Evolutionary conservation across 108 stramenopile genomes (phyloP), one percentile per base, ranked within the genome.

Genomic region (Pinguiococcus pyrenoidosus): DNA sequence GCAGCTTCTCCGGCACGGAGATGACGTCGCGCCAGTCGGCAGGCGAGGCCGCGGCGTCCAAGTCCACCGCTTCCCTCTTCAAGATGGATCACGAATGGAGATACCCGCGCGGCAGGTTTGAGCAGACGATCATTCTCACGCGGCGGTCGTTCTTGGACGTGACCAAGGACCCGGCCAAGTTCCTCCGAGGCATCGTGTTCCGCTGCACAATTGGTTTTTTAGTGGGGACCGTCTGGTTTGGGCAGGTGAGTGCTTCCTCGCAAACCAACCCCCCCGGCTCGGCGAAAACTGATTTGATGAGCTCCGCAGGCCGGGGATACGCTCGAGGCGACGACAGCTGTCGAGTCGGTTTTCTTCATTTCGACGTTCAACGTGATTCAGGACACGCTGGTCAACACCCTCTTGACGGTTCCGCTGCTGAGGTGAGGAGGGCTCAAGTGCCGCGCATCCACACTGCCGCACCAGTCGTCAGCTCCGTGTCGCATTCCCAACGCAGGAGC

Each of bases 151-250:
- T 44, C 2, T 41, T 46, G 21, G 54, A 56, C 32, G 18, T 17
- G n/a, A 5, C 46, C 29, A 56, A 56, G 27, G 54, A 56, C 34
- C 28, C 38, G 33, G 45, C 46, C 46, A 56, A 56, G 54, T 45
- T 46, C 16, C 10, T 36, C 34, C 38, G 45, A 6, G 45, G 32
- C 5, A 14, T 56, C 14, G 14, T 29, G 13, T 24, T 56, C 29
- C 46, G 46, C 24, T 16, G 39, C 8, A 18, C 16, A 1, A 40
- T 40, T 20, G 39, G 39, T 13, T 17, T 40, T 8, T 18, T 40
- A 8, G 39, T 40, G 39, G 39, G 39, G 39, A 20, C 21, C 18
- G 39, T 40, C 16, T 40, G 39, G 39, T 20, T 40, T 13, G 8
- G 16, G 39, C 39, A 40, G 39, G 39, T 16, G 16, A 8, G 21